Conservation (phyloP, 2,329 filamentous ascomycete genomes). For the Fusarium falciforme region DNA sequence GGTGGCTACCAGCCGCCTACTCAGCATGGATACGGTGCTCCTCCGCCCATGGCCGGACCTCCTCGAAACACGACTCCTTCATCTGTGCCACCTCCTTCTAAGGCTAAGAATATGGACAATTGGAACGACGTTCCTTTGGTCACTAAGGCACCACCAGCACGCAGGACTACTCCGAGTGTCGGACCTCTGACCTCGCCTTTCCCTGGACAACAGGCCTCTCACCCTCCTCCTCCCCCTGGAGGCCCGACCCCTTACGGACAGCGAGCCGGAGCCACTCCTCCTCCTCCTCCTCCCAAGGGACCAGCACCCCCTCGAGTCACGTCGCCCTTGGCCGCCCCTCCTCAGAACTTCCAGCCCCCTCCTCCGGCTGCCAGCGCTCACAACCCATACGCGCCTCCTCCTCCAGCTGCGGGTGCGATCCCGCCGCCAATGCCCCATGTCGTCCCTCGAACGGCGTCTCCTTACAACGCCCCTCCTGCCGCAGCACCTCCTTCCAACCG, state of each 20-base stretch:
- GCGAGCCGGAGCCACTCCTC: constrained; percentile 74
- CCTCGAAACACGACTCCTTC: constrained; percentile 75
- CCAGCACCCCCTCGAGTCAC: constrained; percentile 75
- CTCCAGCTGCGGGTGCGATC: constrained; percentile 72
- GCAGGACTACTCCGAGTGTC: constrained; percentile 78
- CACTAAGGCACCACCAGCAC: constrained; percentile 72
- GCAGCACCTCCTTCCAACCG: constrained; percentile 77
- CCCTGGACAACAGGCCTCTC: constrained; percentile 68
- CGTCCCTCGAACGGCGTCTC: constrained; percentile 81
- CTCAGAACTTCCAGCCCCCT: constrained; percentile 57
- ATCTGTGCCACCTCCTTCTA: constrained; percentile 72
- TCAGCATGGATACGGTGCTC: constrained; percentile 53
- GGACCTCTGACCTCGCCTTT: constrained; percentile 81
- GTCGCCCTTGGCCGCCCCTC: constrained; percentile 74
- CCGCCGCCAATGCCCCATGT: constrained; percentile 66
- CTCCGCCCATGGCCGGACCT: constrained; percentile 52
- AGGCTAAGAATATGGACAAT: constrained; percentile 76
- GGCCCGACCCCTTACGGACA: constrained; percentile 65
- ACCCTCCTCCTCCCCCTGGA: constrained; percentile 60
- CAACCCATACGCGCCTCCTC: constrained; percentile 62
- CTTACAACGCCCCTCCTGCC: constrained; percentile 84
- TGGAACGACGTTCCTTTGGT: constrained; percentile 98
- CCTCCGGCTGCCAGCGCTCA: constrained; percentile 73
- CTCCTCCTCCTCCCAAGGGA: constrained; percentile 87
- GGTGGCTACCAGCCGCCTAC: constrained; percentile 64